Evolutionary conservation across 345 rosid genomes (phyloP).

Genomic region (Salix caprea): DNA sequence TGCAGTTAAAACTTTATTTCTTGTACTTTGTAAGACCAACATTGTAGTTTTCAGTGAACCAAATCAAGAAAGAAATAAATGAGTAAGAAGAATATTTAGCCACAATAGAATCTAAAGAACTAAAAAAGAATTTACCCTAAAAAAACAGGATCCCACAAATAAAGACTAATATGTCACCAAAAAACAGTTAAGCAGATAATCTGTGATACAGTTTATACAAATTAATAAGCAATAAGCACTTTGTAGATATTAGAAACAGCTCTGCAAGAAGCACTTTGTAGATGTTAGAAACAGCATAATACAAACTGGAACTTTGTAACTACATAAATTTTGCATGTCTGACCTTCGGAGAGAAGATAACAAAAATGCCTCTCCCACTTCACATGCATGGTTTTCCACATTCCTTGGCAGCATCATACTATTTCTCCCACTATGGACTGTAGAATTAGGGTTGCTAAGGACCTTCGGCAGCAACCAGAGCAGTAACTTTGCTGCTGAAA

Average conservation of each 20-base stretch:
- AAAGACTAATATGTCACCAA: too few species aligned
- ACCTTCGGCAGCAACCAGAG: conserved; percentile 90
- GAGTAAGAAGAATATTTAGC: not conserved
- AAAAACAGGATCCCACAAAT: not conserved
- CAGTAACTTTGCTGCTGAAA: conserved; percentile 68
- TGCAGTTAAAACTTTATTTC: not conserved
- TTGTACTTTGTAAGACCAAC: not conserved
- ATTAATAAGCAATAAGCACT: not conserved
- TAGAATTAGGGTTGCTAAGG: conserved; percentile 47
- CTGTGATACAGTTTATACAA: not conserved
- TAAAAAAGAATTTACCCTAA: not conserved
- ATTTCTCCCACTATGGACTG: conserved; percentile 76
- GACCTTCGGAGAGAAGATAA: conserved; percentile 84
- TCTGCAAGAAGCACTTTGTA: not conserved
- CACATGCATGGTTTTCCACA: conserved; percentile 61
- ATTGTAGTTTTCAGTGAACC: not conserved
- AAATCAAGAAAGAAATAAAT: not conserved
- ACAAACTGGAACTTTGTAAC: not conserved
- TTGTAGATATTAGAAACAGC: not conserved
- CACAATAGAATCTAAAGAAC: not conserved
- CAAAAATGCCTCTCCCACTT: conserved; percentile 76
- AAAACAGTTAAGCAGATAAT: not conserved
- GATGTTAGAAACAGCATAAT: not conserved
- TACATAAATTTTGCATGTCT: conserved; percentile 4
- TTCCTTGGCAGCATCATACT: conserved; percentile 49